These are phyloP conservation scores for Fagopyrum esculentum DNA, from an alignment of 148 eudicot species.

Conservation along the genomic window DNA sequence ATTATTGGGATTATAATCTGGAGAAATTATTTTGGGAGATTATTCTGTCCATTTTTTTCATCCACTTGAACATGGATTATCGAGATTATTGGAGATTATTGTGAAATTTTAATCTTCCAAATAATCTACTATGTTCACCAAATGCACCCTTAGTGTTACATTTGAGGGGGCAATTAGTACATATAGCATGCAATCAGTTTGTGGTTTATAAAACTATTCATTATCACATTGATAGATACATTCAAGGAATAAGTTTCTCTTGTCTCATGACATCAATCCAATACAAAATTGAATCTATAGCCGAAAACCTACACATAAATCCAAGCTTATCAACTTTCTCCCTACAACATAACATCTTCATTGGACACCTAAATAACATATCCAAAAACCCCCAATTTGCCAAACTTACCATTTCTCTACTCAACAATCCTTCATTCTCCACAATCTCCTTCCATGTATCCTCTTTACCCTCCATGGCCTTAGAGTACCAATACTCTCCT, in stretches of 20 bases:
- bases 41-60: no score
- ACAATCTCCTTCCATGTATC: slow-evolving; percentile 70
- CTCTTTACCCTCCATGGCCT: slow-evolving; percentile 44
- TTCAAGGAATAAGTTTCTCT: slow-evolving; percentile 61
- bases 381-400: slow-evolving; percentile 82
- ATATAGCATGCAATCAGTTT: no score
- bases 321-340: slow-evolving; percentile 65
- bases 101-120: no score
- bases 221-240: not conserved
- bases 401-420: slow-evolving; percentile 53
- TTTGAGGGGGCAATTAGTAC: no score
- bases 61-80: no score
- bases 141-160: no score
- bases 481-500: slow-evolving; percentile 30
- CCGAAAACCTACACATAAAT: slow-evolving; percentile 35
- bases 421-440: slow-evolving; percentile 36
- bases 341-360: slow-evolving; percentile 50
- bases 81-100: no score
- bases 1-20: no score
- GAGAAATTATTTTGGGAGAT: no score
- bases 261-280: slow-evolving; percentile 77
- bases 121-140: no score
- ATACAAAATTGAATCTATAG: slow-evolving; percentile 56
- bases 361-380: slow-evolving; percentile 58
- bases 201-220: no score